Conservation (phyloP, 176 grass and related monocot genomes). For the Eleusine indica region DNA sequence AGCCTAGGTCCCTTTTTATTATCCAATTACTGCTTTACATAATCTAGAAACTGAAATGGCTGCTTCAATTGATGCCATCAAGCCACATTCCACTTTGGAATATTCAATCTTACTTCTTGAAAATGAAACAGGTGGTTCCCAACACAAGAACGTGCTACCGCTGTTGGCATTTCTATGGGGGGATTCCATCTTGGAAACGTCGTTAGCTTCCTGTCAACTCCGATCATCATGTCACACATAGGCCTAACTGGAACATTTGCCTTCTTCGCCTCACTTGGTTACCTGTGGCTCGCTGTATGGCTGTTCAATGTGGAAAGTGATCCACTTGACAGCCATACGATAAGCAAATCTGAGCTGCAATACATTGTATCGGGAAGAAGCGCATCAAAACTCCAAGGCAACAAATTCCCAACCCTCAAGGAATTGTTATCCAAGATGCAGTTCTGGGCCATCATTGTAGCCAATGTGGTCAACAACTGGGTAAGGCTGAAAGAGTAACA, state of each 20-base stretch:
- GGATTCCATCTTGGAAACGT: constrained; percentile 99
- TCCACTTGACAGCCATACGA: constrained; percentile 65
- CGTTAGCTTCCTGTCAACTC: constrained; percentile 79
- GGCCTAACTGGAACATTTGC: constrained; percentile 73
- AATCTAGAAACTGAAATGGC: constrained; percentile 16
- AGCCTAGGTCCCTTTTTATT: neutral
- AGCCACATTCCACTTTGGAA: constrained; percentile 10
- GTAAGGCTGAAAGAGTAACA: constrained; percentile 48
- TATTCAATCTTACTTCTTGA: constrained; percentile 29
- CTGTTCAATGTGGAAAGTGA: constrained; percentile 75
- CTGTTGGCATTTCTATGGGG: constrained; percentile 89
- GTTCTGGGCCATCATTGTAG: constrained; percentile 78
- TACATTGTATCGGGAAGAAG: constrained; percentile 75
- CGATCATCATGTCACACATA: constrained; percentile 79
- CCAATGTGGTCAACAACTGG: constrained; percentile 98
- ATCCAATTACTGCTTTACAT: constrained; percentile 18
- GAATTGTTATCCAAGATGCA: constrained; percentile 71
- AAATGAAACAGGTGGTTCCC: constrained; percentile 90
- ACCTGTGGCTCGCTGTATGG: constrained; percentile 73
- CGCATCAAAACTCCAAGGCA: constrained; percentile 54
- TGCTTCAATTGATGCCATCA: neutral
- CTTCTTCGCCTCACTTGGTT: constrained; percentile 80
- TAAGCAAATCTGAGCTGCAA: constrained; percentile 82
- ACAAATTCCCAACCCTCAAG: constrained; percentile 60
- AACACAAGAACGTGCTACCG: constrained; percentile 79